phyloP scores from a whole-genome alignment of 495 filamentous ascomycete genomes.

The Xylaria curta region DNA sequence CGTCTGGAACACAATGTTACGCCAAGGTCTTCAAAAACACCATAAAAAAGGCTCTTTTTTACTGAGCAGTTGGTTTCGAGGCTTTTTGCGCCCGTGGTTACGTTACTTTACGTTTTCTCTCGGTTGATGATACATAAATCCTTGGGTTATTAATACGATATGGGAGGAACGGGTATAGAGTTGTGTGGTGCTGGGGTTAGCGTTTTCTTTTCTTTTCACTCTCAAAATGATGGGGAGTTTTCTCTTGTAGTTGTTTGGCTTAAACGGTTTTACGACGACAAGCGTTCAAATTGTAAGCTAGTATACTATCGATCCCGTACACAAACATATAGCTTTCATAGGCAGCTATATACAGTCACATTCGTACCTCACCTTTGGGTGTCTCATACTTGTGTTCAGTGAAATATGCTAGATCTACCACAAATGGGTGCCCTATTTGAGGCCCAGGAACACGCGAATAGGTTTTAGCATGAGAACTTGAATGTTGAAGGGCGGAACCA shows the following conservation, averaged over 20 bases:
- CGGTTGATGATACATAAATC: neutral
- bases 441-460: neutral
- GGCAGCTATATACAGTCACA: neutral
- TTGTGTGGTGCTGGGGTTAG: neutral
- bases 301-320: conserved; percentile 8
- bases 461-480: neutral
- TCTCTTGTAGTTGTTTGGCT: too few relatives aligned
- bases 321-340: neutral
- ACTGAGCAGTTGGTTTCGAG: neutral
- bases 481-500: neutral
- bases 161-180: neutral
- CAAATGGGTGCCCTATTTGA: neutral
- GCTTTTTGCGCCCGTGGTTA: neutral
- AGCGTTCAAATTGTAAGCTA: neutral
- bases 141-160: neutral
- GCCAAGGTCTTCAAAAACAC: neutral
- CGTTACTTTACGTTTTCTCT: neutral
- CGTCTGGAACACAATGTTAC: neutral
- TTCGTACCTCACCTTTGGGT: neutral
- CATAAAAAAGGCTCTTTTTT: neutral
- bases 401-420: neutral
- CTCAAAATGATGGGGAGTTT: neutral
- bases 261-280: too few relatives aligned
- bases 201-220: neutral
- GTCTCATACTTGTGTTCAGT: neutral